phyloP scores from a whole-genome alignment of 306 rosid genomes.

The Canavalia gladiata region DNA sequence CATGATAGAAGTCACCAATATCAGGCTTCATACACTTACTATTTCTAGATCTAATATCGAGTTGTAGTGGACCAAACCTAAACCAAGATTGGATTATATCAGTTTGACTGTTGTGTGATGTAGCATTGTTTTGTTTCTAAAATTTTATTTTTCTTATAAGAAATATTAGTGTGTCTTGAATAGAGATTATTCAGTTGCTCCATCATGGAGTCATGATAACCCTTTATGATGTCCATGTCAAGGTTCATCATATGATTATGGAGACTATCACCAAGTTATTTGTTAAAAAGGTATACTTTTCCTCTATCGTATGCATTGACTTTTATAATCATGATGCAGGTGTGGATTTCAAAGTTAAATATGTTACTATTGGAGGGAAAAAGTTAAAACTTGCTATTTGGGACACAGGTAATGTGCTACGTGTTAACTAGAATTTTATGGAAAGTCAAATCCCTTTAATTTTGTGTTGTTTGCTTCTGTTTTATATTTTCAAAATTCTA shows the following conservation, averaged over 20 bases:
- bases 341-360: constrained; percentile 88
- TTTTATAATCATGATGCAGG: constrained; percentile 58
- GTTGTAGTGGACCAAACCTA: neutral
- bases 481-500: constrained; percentile 22
- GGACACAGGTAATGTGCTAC: constrained; percentile 79
- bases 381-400: constrained; percentile 90
- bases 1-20: neutral
- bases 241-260: neutral
- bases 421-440: neutral
- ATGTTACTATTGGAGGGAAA: constrained; percentile 67
- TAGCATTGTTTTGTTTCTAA: neutral
- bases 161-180: constrained; percentile 7
- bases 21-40: constrained; percentile 23
- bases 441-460: constrained; percentile 1
- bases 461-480: constrained; percentile 12
- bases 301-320: constrained; percentile 17
- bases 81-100: neutral
- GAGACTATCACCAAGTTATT: neutral
- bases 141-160: neutral
- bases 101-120: constrained; percentile 21
- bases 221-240: neutral
- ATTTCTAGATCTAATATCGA: constrained; percentile 29
- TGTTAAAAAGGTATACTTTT: neutral
- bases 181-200: constrained; percentile 4
- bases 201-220: constrained; percentile 1